phyloP scores from a whole-genome alignment of 2,329 filamentous ascomycete species.

The Ascochyta rabiei region DNA sequence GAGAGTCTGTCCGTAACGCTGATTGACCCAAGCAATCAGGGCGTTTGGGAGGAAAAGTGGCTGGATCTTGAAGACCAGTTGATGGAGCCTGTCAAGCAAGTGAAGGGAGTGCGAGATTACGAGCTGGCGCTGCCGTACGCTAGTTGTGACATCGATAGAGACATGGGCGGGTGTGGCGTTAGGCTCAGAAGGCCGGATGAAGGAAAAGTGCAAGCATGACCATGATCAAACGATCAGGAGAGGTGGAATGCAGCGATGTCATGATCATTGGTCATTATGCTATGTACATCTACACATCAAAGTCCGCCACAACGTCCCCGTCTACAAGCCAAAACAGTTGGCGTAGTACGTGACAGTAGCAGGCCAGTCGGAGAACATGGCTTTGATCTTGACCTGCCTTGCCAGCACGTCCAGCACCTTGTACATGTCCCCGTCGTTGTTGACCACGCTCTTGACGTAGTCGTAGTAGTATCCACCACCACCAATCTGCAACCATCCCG shows the following conservation, averaged over 20 bases:
- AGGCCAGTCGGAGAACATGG: constrained; percentile 73
- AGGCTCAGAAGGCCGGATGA: constrained; percentile 27
- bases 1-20: constrained; percentile 35
- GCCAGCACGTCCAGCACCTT: constrained; percentile 69
- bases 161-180: constrained; percentile 32
- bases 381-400: constrained; percentile 64
- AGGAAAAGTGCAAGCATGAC: background rate
- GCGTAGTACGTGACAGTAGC: constrained; percentile 73
- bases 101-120: constrained; percentile 24
- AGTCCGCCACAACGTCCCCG: background rate
- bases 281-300: background rate
- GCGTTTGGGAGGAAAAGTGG: constrained; percentile 41
- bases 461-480: constrained; percentile 50
- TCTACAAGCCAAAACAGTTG: constrained; percentile 65
- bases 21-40: constrained; percentile 35
- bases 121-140: constrained; percentile 41
- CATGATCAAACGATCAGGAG: background rate
- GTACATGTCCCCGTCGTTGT: constrained; percentile 69
- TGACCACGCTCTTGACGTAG: constrained; percentile 55
- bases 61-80: constrained; percentile 33
- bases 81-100: constrained; percentile 31
- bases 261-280: background rate
- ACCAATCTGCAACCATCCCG: constrained; percentile 62
- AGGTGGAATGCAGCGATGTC: background rate
- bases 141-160: constrained; percentile 33